Evolutionary conservation across 2,329 filamentous ascomycete species (phyloP).

Genomic region (Dactylellina haptotyla): DNA sequence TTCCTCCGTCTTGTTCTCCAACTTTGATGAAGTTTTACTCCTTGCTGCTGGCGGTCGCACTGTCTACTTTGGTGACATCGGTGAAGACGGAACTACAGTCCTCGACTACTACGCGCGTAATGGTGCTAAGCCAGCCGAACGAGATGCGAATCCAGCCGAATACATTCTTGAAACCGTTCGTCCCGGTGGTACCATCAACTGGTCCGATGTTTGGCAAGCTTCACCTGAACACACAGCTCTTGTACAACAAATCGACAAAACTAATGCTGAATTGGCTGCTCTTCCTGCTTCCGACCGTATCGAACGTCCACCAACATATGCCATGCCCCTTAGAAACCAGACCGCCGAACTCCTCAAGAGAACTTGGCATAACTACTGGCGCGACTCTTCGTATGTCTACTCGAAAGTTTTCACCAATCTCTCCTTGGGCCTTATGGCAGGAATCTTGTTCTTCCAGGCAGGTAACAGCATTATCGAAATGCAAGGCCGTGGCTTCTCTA

Average conservation of each 20-base stretch:
- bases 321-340: constrained; percentile 72
- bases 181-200: constrained; percentile 64
- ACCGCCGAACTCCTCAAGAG: constrained; percentile 74
- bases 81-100: constrained; percentile 72
- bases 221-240: constrained; percentile 71
- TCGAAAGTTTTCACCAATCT: constrained; percentile 72
- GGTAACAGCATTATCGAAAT: constrained; percentile 74
- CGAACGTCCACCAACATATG: constrained; percentile 69
- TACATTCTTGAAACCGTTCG: constrained; percentile 65
- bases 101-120: constrained; percentile 71
- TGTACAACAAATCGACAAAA: constrained; percentile 72
- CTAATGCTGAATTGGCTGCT: constrained; percentile 69
- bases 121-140: constrained; percentile 52
- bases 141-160: constrained; percentile 63
- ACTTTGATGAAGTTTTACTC: constrained; percentile 78
- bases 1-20: constrained; percentile 73
- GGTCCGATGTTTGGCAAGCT: constrained; percentile 78
- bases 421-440: constrained; percentile 56
- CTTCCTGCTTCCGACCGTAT: constrained; percentile 60
- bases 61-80: constrained; percentile 78
- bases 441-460: constrained; percentile 71
- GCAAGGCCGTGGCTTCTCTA: constrained; percentile 81
- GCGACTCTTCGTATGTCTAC: constrained; percentile 79
- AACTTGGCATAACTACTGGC: constrained; percentile 78
- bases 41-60: constrained; percentile 75